These are phyloP conservation scores for Phytophthora hibernalis DNA, from an alignment of 352 stramenopile genomes.

Conservation along the genomic window DNA sequence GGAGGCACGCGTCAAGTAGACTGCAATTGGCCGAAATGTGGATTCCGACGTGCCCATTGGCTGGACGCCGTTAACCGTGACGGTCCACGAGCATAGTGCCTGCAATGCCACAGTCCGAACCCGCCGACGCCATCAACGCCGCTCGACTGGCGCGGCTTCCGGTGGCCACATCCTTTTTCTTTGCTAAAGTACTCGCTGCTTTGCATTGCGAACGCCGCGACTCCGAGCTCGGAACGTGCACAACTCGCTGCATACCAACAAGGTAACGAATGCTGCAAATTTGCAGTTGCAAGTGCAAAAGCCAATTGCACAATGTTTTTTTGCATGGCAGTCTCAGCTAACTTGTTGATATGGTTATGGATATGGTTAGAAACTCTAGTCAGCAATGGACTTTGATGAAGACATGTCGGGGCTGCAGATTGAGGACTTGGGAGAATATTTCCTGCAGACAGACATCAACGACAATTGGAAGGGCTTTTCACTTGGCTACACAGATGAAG, in stretches of 20 bases:
- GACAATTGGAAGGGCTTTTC: conserved; percentile 81
- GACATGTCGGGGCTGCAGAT: conserved; percentile 80
- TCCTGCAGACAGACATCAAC: conserved; percentile 63
- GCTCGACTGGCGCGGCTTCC: conserved; percentile 21
- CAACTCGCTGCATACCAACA: neutral
- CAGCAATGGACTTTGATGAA: conserved; percentile 66
- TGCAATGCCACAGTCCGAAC: conserved; percentile 38
- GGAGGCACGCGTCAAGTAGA: conserved; percentile 21
- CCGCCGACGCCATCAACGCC: conserved; percentile 12
- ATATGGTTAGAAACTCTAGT: neutral
- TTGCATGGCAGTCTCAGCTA: neutral
- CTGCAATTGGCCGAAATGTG: conserved; percentile 7
- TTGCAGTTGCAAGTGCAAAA: conserved; percentile 4
- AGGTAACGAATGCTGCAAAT: conserved; percentile 6
- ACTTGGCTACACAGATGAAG: conserved; percentile 70
- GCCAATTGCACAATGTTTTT: neutral
- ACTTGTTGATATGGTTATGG: neutral
- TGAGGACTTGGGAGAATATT: conserved; percentile 77
- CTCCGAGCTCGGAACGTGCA: neutral
- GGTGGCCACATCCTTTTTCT: conserved; percentile 36
- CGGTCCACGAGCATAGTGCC: conserved; percentile 7
- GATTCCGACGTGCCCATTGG: conserved; percentile 20
- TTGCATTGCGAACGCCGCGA: conserved; percentile 22
- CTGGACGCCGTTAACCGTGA: conserved; percentile 12
- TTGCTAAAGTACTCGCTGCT: conserved; percentile 1